Evolutionary conservation across 495 filamentous ascomycete genomes (phyloP).

Genomic region (Penicillium soppii): DNA sequence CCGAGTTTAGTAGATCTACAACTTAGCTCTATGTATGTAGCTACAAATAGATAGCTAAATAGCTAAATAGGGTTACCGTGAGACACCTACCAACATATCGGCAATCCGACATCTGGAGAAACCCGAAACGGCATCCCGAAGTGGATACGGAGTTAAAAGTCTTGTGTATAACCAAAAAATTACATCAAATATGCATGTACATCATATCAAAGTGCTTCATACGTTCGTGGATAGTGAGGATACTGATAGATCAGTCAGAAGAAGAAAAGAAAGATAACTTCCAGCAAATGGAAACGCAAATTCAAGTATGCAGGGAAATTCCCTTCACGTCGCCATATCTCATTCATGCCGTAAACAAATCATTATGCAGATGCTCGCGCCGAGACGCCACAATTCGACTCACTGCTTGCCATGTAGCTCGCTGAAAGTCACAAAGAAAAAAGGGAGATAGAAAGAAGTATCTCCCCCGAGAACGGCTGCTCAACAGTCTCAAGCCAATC

Average conservation of each 20-base stretch:
- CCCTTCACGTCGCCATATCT: conserved; percentile 9
- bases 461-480: conserved; percentile 19
- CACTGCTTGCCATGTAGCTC: conserved; percentile 3
- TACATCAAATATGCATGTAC: conserved; percentile 41
- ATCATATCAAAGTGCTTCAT: conserved; percentile 37
- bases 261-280: conserved; percentile 18
- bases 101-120: neutral
- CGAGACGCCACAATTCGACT: conserved; percentile 6
- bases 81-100: neutral
- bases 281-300: conserved; percentile 2
- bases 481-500: conserved; percentile 34
- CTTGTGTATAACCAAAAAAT: conserved; percentile 5
- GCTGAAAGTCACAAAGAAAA: conserved; percentile 9
- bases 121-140: conserved; percentile 2
- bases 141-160: neutral
- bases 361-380: conserved; percentile 19
- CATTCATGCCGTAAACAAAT: conserved; percentile 21
- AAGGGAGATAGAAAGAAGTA: conserved; percentile 15
- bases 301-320: neutral
- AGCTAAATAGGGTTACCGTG: too few relatives aligned
- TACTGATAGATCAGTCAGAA: conserved; percentile 20
- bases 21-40: neutral
- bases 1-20: too few relatives aligned
- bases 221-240: conserved; percentile 32
- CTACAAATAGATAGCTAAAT: neutral